Percentiles rank a stretch among this genome's conserved stretches.
Evolutionary conservation across 805 yeast genomes (phyloP).

Genomic region (Wickerhamiella australiensis): DNA sequence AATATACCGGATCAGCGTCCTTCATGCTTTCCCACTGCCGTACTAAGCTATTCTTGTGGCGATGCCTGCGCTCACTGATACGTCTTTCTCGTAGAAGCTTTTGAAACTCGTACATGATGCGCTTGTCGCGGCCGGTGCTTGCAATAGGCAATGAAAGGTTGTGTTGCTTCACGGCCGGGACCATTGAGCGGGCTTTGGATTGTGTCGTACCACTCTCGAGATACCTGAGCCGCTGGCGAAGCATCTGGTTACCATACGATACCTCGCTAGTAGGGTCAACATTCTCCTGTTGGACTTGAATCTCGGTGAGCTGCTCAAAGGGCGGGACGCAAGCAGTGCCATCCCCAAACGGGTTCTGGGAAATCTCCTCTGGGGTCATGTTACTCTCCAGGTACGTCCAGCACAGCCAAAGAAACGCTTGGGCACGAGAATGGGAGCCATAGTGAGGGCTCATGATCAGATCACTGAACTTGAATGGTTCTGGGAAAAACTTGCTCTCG

Average conservation of each 20-base stretch:
- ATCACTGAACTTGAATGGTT: conserved; percentile 30
- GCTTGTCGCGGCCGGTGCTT: conserved; percentile 17
- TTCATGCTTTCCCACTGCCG: conserved; percentile 24
- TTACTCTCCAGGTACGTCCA: conserved; percentile 72
- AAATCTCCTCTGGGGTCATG: conserved; percentile 40
- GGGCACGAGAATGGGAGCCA: conserved; percentile 54
- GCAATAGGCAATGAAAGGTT: conserved; percentile 14
- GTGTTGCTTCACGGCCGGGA: not conserved
- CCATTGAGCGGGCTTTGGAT: not conserved
- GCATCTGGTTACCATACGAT: conserved; percentile 35
- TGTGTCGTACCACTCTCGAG: conserved; percentile 20
- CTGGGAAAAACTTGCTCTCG: conserved; percentile 31
- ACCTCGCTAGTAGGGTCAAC: conserved; percentile 36
- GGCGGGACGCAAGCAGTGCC: conserved; percentile 33
- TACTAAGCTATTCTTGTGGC: conserved; percentile 1
- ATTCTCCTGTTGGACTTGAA: conserved; percentile 29
- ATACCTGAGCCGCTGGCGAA: conserved; percentile 30
- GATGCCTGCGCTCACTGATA: conserved; percentile 17
- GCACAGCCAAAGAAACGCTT: conserved; percentile 69
- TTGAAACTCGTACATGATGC: conserved; percentile 17
- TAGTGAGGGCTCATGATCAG: conserved; percentile 52
- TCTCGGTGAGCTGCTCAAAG: conserved; percentile 23
- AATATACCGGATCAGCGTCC: conserved; percentile 27
- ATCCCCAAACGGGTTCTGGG: conserved; percentile 45
- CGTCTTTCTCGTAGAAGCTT: conserved; percentile 18